phyloP scores from a whole-genome alignment of 805 yeast species.

The Suhomyces canberraensis region DNA sequence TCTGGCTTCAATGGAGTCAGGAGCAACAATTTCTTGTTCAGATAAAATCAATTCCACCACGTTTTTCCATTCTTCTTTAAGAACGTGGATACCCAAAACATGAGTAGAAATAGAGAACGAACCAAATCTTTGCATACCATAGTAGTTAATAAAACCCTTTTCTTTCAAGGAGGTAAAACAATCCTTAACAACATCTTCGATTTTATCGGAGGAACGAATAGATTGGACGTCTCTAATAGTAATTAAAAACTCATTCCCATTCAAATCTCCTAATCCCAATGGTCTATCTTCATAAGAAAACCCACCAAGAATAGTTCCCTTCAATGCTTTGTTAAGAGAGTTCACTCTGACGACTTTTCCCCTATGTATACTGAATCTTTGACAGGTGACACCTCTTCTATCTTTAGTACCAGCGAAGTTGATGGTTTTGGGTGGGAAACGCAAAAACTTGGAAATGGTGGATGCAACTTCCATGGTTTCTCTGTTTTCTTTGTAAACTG shows the following conservation, averaged over 20 bases:
- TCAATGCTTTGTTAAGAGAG: conserved; percentile 69
- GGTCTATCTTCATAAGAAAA: conserved; percentile 62
- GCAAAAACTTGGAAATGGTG: conserved; percentile 65
- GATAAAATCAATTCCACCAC: conserved; percentile 78
- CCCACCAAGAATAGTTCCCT: conserved; percentile 78
- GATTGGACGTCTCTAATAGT: conserved; percentile 72
- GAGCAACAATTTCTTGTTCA: conserved; percentile 80
- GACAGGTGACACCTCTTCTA: conserved; percentile 93
- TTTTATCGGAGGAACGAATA: conserved; percentile 23
- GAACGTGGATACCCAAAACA: conserved; percentile 67
- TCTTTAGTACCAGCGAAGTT: conserved; percentile 96
- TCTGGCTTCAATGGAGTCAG: conserved; percentile 82
- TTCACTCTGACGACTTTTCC: conserved; percentile 73
- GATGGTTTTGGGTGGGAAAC: conserved; percentile 67
- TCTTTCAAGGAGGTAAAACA: conserved; percentile 57
- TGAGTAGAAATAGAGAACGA: conserved; percentile 93
- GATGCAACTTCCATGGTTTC: conserved; percentile 96
- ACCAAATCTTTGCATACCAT: conserved; percentile 98
- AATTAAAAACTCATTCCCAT: conserved; percentile 86
- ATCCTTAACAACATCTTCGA: conserved; percentile 46
- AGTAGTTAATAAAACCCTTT: conserved; percentile 87
- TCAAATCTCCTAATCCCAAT: conserved; percentile 74
- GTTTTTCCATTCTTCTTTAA: conserved; percentile 71
- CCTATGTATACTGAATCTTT: conserved; percentile 65
- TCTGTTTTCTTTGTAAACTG: conserved; percentile 87